Base-by-base conservation (phyloP, 2,329 filamentous ascomycete genomes). In the Cladobotryum mycophilum region DNA sequence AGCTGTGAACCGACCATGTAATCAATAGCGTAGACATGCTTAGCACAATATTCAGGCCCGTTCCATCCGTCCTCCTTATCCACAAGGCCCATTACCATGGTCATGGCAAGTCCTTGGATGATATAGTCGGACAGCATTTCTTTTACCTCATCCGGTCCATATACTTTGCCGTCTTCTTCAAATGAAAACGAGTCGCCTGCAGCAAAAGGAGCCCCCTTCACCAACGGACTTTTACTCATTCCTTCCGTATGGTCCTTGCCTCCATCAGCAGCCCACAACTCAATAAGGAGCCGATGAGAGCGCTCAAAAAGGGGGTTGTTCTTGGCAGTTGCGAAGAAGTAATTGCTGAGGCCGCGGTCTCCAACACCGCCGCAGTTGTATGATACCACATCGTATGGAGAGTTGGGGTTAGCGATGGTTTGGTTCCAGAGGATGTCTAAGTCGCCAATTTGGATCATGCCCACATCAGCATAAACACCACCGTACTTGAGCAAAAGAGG, bases 391-490 rank as follows among this genome's bases (percentile, higher is more conserved):
- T 79, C 73, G 54, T 65, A 79, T 0, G 61, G 71, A 3, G 75
- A 78, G 3, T 55, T 55, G 0, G 72, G 65, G 51, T 79, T 66
- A 4, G 63, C 72, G 7, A 82, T 61, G 0, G 74, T 78, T 45
- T 68, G 56, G 44, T 66, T 66, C 78, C 79, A 84, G 9, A 82
- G 60, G 4, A 66, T 59, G 58, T 82, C 73, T 2, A 82, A 55
- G 61, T 82, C 76, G 6, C 79, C 78, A 53, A 82, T 80, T 52
- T 77, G 75, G 53, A 82, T 68, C 54, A 80, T 60, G 0, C 79
- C 79, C 0, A 78, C 78, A 55, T 82, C 79, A 0, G 76, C 73
- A 56, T 81, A 83, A 1, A 81, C 70, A 25, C 79, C 80, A 43
- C 80, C 79, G 55, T 81, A 78, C 49, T 65, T 70, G 11, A 80